Conservation (phyloP, 345 rosid species). For the Psidium friedrichsthalianum region DNA sequence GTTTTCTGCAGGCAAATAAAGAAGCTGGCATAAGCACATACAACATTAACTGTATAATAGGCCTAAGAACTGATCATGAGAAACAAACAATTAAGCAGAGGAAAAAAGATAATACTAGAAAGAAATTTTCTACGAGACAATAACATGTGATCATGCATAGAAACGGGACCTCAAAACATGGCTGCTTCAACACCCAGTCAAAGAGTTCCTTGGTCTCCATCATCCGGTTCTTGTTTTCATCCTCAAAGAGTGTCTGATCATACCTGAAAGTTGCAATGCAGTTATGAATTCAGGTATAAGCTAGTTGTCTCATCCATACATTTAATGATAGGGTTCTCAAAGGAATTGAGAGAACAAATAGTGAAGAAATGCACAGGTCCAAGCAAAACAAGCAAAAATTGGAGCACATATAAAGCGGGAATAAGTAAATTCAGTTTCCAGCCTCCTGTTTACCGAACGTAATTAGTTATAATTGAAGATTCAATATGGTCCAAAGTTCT, state of each 20-base stretch:
- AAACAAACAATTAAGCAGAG: not conserved
- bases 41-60: not conserved
- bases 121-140: not conserved
- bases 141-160: not conserved
- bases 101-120: not conserved
- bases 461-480: too few species aligned
- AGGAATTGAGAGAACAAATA: not conserved
- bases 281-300: not conserved
- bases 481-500: too few species aligned
- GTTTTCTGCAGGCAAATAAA: constrained; percentile 60
- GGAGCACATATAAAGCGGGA: too few species aligned
- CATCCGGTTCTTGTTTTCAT: constrained; percentile 89
- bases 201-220: constrained; percentile 87
- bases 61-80: not conserved
- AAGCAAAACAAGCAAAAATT: too few species aligned
- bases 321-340: not conserved
- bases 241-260: constrained; percentile 91
- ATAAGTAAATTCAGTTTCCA: too few species aligned
- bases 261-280: constrained; percentile 36
- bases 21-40: not conserved
- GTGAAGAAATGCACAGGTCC: not conserved
- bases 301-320: not conserved
- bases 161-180: constrained; percentile 79
- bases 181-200: constrained; percentile 96
- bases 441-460: too few species aligned